Percentiles rank a stretch among this genome's conserved stretches.
Evolutionary conservation across 2,329 filamentous ascomycete genomes (phyloP).

Genomic region (Xylaria sp.): DNA sequence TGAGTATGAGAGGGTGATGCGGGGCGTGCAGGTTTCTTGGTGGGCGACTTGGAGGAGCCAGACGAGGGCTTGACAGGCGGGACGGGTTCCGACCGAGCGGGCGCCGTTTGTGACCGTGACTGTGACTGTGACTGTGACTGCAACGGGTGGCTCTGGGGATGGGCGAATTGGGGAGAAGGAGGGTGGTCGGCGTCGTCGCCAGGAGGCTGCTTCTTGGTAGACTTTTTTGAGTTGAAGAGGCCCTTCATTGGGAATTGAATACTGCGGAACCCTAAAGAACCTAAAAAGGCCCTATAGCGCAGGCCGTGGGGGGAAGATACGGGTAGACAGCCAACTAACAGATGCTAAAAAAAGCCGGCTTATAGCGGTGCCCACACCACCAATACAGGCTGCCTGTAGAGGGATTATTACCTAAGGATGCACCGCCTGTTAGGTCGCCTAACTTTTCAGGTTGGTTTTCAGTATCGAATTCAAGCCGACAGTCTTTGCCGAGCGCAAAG

Average conservation of each 20-base stretch:
- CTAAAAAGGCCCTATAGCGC: conserved; percentile 16
- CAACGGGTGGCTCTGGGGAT: conserved; percentile 37
- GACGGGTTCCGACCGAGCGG: conserved; percentile 43
- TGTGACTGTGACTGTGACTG: conserved; percentile 21
- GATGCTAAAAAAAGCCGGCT: conserved; percentile 31
- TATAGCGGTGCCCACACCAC: conserved; percentile 37
- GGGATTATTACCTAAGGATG: conserved; percentile 37
- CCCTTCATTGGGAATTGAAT: conserved; percentile 49
- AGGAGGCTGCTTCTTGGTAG: conserved; percentile 47
- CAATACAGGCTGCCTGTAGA: conserved; percentile 15
- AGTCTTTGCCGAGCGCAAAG: conserved; percentile 25
- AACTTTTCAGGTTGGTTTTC: conserved; percentile 7
- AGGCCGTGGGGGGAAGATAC: conserved; percentile 10
- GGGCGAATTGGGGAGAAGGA: conserved; percentile 32
- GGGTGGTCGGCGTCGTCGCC: conserved; percentile 46
- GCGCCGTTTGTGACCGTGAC: conserved; percentile 33
- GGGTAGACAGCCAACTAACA: conserved; percentile 22
- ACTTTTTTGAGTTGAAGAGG: conserved; percentile 51
- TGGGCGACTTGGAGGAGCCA: conserved; percentile 36
- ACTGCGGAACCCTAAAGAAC: conserved; percentile 25
- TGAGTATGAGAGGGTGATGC: conserved; percentile 43
- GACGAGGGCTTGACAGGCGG: conserved; percentile 45
- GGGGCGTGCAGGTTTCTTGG: conserved; percentile 46
- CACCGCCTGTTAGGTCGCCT: conserved; percentile 15
- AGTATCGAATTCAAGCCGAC: conserved; percentile 1